phyloP scores from a whole-genome alignment of 345 rosid genomes.

The Cardamine occulta region DNA sequence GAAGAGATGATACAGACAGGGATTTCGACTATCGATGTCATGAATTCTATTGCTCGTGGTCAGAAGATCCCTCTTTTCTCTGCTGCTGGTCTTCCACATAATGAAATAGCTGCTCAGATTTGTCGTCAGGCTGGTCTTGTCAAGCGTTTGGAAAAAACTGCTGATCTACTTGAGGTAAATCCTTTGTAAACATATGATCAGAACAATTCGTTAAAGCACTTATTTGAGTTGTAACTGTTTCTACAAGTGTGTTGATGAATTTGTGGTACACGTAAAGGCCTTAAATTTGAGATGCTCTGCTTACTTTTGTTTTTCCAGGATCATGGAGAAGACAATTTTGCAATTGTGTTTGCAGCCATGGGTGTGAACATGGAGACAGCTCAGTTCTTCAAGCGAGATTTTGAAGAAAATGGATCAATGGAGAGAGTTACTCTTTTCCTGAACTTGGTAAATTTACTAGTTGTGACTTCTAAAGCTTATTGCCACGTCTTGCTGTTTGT shows the following conservation, averaged over 20 bases:
- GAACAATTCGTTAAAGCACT: not conserved
- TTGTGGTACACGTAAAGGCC: not conserved
- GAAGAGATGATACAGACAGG: conserved; percentile 99
- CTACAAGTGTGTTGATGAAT: not conserved
- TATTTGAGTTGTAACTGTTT: not conserved
- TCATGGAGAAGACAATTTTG: conserved; percentile 90
- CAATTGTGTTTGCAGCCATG: conserved; percentile 98
- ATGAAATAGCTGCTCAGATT: conserved; percentile 98
- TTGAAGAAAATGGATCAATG: conserved; percentile 98
- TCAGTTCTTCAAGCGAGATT: conserved; percentile 96
- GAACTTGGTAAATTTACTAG: conserved; percentile 49
- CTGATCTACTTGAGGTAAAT: conserved; percentile 74
- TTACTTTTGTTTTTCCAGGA: conserved; percentile 50
- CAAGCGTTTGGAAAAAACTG: conserved; percentile 87
- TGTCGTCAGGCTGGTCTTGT: conserved; percentile 99
- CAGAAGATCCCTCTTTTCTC: conserved; percentile 98
- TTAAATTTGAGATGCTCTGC: not conserved
- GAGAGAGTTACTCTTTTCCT: conserved; percentile 96
- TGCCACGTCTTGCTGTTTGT: not conserved
- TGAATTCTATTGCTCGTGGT: conserved; percentile 98
- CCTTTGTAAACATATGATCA: not conserved
- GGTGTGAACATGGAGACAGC: conserved; percentile 99
- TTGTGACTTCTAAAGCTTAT: not conserved
- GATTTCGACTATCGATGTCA: conserved; percentile 95
- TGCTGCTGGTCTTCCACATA: conserved; percentile 99